Evolutionary conservation across 1,139 yeast genomes (phyloP), one percentile per base, ranked within the genome.

Genomic region (Yarrowia galli): DNA sequence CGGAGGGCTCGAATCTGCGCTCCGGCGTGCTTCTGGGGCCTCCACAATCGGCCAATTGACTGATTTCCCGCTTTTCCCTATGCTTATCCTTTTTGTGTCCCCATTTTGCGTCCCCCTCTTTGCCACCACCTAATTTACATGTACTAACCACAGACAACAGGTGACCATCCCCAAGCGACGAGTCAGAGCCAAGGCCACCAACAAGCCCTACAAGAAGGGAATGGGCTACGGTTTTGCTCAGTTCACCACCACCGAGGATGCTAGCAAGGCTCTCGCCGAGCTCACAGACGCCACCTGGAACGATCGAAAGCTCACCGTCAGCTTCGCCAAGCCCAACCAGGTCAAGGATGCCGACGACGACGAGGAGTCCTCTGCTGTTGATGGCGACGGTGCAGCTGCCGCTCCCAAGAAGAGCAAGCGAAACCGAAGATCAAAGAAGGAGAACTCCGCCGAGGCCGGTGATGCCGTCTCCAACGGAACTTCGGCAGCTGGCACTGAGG

Each of bases 231-330:
- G 56, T 10, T 61, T 61, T 36, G 66, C 66, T 6, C 66, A 61
- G 46, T 61, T 61, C 38, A 38, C 66, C 23, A 36, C 66, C 13
- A 61, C 46, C 23, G 66, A 61, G 43, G 66, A 61, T 16, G 66
- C 66, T 25, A 45, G 36, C 45, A 46, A 38, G 28, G 66, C 75
- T 69, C 48, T 83, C 80, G 74, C 73, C 61, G 79, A 81, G 71
- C 80, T 84, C 75, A 80, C 84, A 71, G 88, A 84, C 66, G 79
- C 76, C 70, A 80, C 79, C 68, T 74, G 84, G 70, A 78, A 79
- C 69, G 88, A 85, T 56, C 81, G 87, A 72, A 77, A 78, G 70
- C 78, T 85, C 70, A 79, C 81, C 68, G 83, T 85, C 70, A 86
- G 84, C 72, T 79, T 81, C 70, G 89, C 89, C 45, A 77, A 82